These are phyloP conservation scores for Saccharomyces hybrid DNA, from an alignment of 1,139 yeast genomes.

Conservation along the genomic window DNA sequence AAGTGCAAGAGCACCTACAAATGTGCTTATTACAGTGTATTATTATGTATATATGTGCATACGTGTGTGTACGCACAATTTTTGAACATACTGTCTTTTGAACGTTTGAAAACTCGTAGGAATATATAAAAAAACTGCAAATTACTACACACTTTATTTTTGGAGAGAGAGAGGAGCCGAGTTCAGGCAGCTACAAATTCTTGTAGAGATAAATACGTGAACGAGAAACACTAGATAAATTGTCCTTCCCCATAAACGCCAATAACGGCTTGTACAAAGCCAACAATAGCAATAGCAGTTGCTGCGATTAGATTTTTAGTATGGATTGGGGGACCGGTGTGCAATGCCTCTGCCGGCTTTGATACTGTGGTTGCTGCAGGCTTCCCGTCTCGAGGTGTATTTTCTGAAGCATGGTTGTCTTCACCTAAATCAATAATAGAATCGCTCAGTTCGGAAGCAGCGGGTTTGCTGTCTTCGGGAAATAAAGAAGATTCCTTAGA, in stretches of 20 bases:
- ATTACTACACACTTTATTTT: not conserved
- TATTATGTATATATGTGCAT: not conserved
- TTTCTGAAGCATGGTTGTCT: slow-evolving; percentile 1
- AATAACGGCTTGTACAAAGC: slow-evolving; percentile 24
- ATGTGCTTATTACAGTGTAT: not conserved
- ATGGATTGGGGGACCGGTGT: slow-evolving; percentile 11
- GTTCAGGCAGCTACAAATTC: slow-evolving; percentile 5
- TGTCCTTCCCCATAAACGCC: slow-evolving; percentile 30
- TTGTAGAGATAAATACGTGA: slow-evolving; percentile 7
- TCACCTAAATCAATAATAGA: slow-evolving; percentile 27
- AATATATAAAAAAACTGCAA: not conserved
- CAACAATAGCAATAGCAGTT: slow-evolving; percentile 15
- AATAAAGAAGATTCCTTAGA: slow-evolving; percentile 1
- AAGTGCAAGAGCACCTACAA: not conserved
- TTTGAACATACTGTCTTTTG: not conserved
- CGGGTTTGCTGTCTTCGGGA: slow-evolving; percentile 1
- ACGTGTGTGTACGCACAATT: not conserved
- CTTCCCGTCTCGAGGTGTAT: slow-evolving; percentile 7
- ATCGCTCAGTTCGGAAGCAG: slow-evolving; percentile 15
- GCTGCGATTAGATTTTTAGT: slow-evolving; percentile 16
- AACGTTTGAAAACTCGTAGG: not conserved
- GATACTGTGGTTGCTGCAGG: slow-evolving; percentile 5
- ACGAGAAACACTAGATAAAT: slow-evolving; percentile 5
- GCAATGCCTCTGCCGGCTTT: slow-evolving; percentile 6
- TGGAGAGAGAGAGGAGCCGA: not conserved